These are phyloP conservation scores for Yarrowia deformans DNA, from an alignment of 805 yeast species.

Conservation along the genomic window DNA sequence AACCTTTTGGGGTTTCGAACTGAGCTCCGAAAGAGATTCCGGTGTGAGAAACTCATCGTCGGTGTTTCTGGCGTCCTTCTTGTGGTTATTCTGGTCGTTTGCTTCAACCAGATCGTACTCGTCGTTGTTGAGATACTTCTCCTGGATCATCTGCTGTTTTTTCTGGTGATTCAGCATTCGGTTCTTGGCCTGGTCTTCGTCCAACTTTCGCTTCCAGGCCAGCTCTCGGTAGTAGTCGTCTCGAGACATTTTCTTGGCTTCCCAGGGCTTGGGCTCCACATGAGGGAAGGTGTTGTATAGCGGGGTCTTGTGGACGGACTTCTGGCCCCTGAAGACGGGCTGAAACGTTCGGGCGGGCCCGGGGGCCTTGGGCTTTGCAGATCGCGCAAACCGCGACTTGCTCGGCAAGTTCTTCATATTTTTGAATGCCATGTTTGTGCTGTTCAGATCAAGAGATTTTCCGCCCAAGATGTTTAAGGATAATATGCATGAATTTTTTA, in stretches of 20 bases:
- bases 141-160: constrained; percentile 28
- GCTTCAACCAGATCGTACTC: constrained; percentile 24
- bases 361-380: constrained; percentile 3
- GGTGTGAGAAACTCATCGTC: constrained; percentile 18
- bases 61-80: background rate
- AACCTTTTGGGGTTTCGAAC: constrained; percentile 13
- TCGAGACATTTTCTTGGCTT: constrained; percentile 24
- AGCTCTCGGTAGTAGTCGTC: constrained; percentile 31
- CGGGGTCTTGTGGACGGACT: constrained; percentile 22
- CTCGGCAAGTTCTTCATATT: constrained; percentile 14
- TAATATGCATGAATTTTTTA: constrained; percentile 23
- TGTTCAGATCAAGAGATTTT: constrained; percentile 19
- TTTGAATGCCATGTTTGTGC: constrained; percentile 13
- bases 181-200: constrained; percentile 19
- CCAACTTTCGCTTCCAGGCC: constrained; percentile 22
- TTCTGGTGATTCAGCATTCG: constrained; percentile 9
- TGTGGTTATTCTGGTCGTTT: background rate
- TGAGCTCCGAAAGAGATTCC: background rate
- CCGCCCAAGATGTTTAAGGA: background rate
- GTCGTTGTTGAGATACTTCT: constrained; percentile 26
- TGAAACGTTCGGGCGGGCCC: constrained; percentile 32
- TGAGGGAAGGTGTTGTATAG: constrained; percentile 35
- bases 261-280: constrained; percentile 39
- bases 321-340: constrained; percentile 23
- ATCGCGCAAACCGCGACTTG: constrained; percentile 16